Conservation (phyloP, 2,329 filamentous ascomycete genomes). For the Diaporthe nobilis region DNA sequence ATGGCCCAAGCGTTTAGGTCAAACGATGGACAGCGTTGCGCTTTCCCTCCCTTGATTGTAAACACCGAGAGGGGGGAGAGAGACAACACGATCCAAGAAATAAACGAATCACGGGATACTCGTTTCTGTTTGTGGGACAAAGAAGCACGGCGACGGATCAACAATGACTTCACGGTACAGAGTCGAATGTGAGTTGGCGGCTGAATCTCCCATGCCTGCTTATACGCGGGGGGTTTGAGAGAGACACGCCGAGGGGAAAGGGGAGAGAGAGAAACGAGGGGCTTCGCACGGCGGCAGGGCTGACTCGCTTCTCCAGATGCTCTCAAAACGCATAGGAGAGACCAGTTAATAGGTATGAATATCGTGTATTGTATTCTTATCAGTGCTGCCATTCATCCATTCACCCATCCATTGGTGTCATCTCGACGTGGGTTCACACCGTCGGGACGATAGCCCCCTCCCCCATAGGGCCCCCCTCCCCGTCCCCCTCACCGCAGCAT, state of each 20-base stretch:
- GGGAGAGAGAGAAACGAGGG: neutral
- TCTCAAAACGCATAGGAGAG: constrained; percentile 87
- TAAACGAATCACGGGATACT: neutral
- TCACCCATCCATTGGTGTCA: neutral
- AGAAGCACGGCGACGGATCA: constrained; percentile 6
- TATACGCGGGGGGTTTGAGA: neutral
- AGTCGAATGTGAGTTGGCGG: constrained; percentile 76
- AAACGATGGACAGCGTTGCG: constrained; percentile 6
- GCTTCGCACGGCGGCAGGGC: neutral
- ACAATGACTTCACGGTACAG: constrained; percentile 75
- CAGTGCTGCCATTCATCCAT: neutral
- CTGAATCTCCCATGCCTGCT: neutral
- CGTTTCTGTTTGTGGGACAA: neutral
- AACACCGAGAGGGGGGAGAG: neutral
- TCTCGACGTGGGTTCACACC: neutral
- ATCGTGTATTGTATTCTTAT: neutral
- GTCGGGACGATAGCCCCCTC: constrained; percentile 23
- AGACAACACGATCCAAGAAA: neutral
- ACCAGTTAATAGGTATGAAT: constrained; percentile 83
- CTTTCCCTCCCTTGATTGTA: neutral
- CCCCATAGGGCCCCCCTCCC: neutral
- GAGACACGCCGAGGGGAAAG: neutral
- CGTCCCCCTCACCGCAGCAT: neutral
- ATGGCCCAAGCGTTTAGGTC: constrained; percentile 38
- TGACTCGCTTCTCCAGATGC: constrained; percentile 62